Evolutionary conservation across 495 filamentous ascomycete species (phyloP), one percentile per base, ranked within the genome.

Genomic region (Penicillium canescens): DNA sequence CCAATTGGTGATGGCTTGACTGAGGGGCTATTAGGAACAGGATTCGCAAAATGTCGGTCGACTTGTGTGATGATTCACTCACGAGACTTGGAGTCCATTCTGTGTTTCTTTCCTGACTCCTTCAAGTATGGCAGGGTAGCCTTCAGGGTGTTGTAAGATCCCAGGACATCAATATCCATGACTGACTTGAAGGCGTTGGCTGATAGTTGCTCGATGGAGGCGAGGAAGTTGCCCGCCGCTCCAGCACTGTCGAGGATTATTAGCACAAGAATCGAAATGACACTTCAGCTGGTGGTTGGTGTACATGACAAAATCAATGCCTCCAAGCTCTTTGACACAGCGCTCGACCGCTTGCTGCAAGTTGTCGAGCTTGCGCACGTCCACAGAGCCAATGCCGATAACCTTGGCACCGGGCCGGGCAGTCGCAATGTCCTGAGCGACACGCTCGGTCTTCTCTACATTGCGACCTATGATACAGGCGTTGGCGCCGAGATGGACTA

Each of bases 201-300:
- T 2, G 82, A 88, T 3, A 97, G 80, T 52, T 87, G 86, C 20
- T 85, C 75, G 59, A 98, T 90, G 1, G 93, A 87, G 6, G 93
- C 87, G 20, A 98, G 81, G 78, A 98, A 98, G 71, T 98, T 98
- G 33, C 94, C 94, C 11, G 94, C 94, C 26, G 94, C 94, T 44
- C 94, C 94, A 35, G 92, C 92, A 67, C 90, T 96, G 60, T 41
- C 46, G 3, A 47, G 23, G 36, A 39, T 12, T 24, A 38, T 63
- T 41, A 68, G 55, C 37, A 52, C n/a, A 12, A n/a, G 20, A 7
- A 16, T 12, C 14, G n/a, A 34, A 36, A 20, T 2, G 9, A 7
- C 28, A 9, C 8, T 9, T 9, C 28, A 31, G 24, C 24, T 31
- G 28, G 23, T 24, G 9, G 28, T 8, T 31, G 28, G 4, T 7